Evolutionary conservation across 768 basidiomycete genomes (phyloP).

Genomic region (Suillus placidus): DNA sequence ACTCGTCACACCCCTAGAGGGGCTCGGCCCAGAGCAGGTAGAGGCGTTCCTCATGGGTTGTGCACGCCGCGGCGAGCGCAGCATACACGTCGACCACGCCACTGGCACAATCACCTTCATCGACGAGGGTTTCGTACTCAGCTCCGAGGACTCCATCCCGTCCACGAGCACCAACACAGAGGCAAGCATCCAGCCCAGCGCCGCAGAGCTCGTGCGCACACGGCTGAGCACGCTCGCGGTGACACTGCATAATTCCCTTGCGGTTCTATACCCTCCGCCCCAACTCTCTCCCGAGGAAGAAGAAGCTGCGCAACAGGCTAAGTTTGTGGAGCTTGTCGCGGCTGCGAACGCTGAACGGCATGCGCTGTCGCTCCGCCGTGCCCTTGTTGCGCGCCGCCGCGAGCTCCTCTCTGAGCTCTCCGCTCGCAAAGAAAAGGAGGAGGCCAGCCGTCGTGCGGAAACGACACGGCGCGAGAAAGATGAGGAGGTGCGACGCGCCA

Average conservation of each 20-base stretch:
- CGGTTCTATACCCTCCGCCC: constrained; percentile 49
- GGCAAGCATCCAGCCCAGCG: constrained; percentile 69
- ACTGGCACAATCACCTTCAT: constrained; percentile 83
- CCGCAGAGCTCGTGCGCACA: constrained; percentile 72
- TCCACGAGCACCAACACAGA: constrained; percentile 31
- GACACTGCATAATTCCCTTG: constrained; percentile 72
- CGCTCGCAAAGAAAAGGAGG: constrained; percentile 87
- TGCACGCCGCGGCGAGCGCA: constrained; percentile 83
- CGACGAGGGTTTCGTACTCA: constrained; percentile 67
- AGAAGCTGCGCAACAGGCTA: constrained; percentile 49
- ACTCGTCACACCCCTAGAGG: constrained; percentile 76
- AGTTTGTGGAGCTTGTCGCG: constrained; percentile 59
- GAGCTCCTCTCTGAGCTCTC: constrained; percentile 84
- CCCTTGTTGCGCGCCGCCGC: constrained; percentile 81
- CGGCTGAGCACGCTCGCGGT: constrained; percentile 77
- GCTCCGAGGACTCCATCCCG: constrained; percentile 37
- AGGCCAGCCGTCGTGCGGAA: constrained; percentile 78
- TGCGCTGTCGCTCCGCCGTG: constrained; percentile 73
- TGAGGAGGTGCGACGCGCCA: constrained; percentile 60
- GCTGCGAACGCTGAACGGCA: constrained; percentile 77
- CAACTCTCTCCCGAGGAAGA: constrained; percentile 48
- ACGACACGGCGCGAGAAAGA: constrained; percentile 64
- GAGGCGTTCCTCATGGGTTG: constrained; percentile 95
- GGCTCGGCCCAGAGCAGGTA: constrained; percentile 64
- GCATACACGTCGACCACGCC: constrained; percentile 87